Percentiles rank a stretch among this genome's conserved stretches.
These are phyloP conservation scores for Boletus rex-veris DNA, from an alignment of 768 basidiomycete species.

Conservation along the genomic window DNA sequence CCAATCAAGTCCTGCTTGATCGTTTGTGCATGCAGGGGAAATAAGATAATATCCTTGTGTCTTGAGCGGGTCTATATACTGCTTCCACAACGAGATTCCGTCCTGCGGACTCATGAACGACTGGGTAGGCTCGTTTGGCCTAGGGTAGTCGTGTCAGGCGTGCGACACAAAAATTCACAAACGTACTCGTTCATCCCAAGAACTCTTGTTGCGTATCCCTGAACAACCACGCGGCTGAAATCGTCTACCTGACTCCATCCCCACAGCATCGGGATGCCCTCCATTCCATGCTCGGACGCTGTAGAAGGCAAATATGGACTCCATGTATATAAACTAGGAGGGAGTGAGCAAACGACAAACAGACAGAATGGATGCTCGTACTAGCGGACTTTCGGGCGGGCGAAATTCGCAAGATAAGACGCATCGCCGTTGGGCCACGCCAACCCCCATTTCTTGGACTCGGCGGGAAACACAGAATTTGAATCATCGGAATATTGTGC, in stretches of 20 bases:
- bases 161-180: not conserved
- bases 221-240: slow-evolving; percentile 45
- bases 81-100: slow-evolving; percentile 58
- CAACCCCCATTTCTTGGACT: slow-evolving; percentile 52
- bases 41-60: slow-evolving; percentile 56
- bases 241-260: slow-evolving; percentile 47
- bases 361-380: slow-evolving; percentile 25
- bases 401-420: slow-evolving; percentile 48
- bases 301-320: slow-evolving; percentile 44
- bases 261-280: slow-evolving; percentile 72
- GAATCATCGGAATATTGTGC: not conserved
- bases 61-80: slow-evolving; percentile 62
- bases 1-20: slow-evolving; percentile 64
- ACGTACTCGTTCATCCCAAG: slow-evolving; percentile 80
- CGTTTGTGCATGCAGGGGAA: slow-evolving; percentile 68
- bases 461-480: not conserved
- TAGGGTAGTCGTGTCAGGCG: slow-evolving; percentile 26
- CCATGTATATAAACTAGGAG: slow-evolving; percentile 64
- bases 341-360: not conserved
- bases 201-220: slow-evolving; percentile 52
- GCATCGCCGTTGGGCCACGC: slow-evolving; percentile 64
- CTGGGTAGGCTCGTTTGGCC: slow-evolving; percentile 68
- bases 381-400: slow-evolving; percentile 41
- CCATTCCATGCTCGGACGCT: slow-evolving; percentile 44
- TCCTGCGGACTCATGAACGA: slow-evolving; percentile 54